Conservation (phyloP, 2,329 filamentous ascomycete genomes). For the Penicillium sp. region DNA sequence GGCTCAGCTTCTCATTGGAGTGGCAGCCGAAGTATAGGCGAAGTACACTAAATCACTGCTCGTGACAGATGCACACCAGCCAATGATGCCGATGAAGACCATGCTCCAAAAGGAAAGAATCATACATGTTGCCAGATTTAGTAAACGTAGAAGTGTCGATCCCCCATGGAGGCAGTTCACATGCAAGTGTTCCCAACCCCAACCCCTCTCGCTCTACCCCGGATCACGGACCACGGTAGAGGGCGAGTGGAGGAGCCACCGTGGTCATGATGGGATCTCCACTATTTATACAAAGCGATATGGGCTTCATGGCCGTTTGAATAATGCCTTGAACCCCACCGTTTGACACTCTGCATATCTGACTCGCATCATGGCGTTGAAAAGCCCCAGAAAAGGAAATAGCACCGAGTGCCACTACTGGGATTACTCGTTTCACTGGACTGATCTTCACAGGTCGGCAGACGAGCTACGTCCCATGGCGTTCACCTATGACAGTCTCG, state of each 20-base stretch:
- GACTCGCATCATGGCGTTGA: slow-evolving; percentile 14
- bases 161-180: slow-evolving; percentile 15
- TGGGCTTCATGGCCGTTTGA: neutral
- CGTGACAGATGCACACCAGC: neutral
- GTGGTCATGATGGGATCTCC: neutral
- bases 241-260: neutral
- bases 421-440: slow-evolving; percentile 70
- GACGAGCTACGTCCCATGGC: slow-evolving; percentile 61
- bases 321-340: neutral
- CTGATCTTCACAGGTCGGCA: slow-evolving; percentile 59
- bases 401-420: slow-evolving; percentile 44
- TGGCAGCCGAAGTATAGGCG: no score
- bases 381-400: slow-evolving; percentile 11
- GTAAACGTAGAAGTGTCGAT: slow-evolving; percentile 10
- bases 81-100: neutral
- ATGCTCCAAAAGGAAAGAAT: neutral
- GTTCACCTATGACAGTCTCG: slow-evolving; percentile 66
- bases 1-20: neutral
- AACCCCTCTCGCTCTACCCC: slow-evolving; percentile 14
- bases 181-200: slow-evolving; percentile 9
- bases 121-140: neutral
- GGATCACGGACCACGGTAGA: slow-evolving; percentile 24
- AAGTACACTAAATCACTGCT: neutral
- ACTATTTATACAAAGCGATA: neutral
- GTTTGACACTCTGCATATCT: neutral